Evolutionary conservation across 441 rosid genomes (phyloP).

Genomic region (Populus trichocarpa): DNA sequence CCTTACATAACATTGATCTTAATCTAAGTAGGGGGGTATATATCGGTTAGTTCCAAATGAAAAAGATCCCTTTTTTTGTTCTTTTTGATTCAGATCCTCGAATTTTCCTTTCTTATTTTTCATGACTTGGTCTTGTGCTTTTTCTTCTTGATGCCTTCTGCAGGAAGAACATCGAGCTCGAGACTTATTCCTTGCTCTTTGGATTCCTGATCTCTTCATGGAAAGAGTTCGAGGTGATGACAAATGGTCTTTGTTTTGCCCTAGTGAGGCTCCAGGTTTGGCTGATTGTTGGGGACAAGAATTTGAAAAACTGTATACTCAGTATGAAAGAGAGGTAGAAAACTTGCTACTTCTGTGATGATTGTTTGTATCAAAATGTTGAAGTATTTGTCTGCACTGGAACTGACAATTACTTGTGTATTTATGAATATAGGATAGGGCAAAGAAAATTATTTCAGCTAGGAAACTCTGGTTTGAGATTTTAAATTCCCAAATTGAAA

Average conservation of each 20-base stretch:
- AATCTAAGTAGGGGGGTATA: not conserved
- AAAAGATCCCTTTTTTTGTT: not conserved
- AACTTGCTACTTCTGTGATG: not conserved
- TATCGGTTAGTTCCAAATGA: not conserved
- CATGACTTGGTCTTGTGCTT: not conserved
- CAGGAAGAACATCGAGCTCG: slow-evolving; percentile 72
- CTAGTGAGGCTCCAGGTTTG: slow-evolving; percentile 64
- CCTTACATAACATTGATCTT: not conserved
- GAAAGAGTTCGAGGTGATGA: slow-evolving; percentile 65
- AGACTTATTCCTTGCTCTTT: slow-evolving; percentile 66
- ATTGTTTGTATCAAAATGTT: not conserved
- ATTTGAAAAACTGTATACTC: slow-evolving; percentile 45
- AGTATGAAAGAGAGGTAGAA: slow-evolving; percentile 52
- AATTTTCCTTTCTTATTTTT: not conserved
- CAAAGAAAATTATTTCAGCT: slow-evolving; percentile 61
- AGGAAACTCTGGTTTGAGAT: slow-evolving; percentile 69
- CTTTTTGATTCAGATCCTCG: not conserved
- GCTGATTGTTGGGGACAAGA: slow-evolving; percentile 74
- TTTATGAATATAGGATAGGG: slow-evolving; percentile 44
- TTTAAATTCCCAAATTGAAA: slow-evolving; percentile 67
- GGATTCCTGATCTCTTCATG: slow-evolving; percentile 91
- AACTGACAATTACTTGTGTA: not conserved
- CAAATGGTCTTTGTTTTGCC: slow-evolving; percentile 67
- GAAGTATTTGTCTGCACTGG: not conserved
- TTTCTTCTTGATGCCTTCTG: not conserved